phyloP scores from a whole-genome alignment of 176 grass and related monocot species.

The Luzula sylvatica region DNA sequence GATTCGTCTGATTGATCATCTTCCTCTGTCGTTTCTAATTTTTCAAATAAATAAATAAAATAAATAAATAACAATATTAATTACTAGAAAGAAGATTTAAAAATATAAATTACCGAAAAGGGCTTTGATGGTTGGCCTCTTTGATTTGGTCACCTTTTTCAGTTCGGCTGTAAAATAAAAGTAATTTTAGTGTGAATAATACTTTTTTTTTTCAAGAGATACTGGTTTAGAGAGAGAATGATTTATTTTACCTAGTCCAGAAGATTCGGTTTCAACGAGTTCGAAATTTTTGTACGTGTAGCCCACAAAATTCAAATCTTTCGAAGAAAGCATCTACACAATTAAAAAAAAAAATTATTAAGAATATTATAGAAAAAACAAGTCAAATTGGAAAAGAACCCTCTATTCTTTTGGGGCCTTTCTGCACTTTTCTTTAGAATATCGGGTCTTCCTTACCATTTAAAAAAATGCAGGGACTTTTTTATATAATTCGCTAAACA shows the following conservation, averaged over 20 bases:
- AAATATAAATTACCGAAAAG: conserved; percentile 51
- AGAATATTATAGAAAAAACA: neutral
- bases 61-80: neutral
- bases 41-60: neutral
- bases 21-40: conserved; percentile 20
- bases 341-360: neutral
- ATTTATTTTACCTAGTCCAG: conserved; percentile 56
- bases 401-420: no score
- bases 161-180: conserved; percentile 52
- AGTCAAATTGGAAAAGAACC: neutral
- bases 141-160: conserved; percentile 92
- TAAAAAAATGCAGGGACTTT: no score
- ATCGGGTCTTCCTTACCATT: no score
- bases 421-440: no score
- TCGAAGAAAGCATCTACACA: conserved; percentile 91
- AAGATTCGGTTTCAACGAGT: conserved; percentile 75
- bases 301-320: conserved; percentile 94
- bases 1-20: conserved; percentile 22
- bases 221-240: neutral
- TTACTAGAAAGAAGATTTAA: neutral
- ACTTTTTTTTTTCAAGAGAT: neutral
- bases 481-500: no score
- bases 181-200: neutral
- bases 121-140: conserved; percentile 77
- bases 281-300: conserved; percentile 99